Percentiles rank a stretch among this genome's conserved stretches.
Evolutionary conservation across 139 green algal species (phyloP).

Genomic region (Tetradesmus lagerheimii): DNA sequence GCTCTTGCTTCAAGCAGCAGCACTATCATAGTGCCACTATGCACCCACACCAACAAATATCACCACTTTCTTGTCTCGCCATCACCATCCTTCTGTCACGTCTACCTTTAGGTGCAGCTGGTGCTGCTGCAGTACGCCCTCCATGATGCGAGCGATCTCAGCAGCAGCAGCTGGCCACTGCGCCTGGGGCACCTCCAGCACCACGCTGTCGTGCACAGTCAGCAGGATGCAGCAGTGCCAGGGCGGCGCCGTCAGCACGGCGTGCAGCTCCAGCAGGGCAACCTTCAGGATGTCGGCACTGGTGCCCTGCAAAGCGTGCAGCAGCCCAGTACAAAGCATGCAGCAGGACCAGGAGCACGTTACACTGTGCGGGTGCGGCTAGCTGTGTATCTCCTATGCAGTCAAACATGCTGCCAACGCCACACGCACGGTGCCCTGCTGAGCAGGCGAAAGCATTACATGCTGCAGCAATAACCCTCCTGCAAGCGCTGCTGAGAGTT

Average conservation of each 20-base stretch:
- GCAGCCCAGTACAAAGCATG: neutral
- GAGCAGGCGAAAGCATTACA: too few relatives aligned
- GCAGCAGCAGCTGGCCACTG: neutral
- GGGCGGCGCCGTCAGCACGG: neutral
- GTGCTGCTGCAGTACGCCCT: neutral
- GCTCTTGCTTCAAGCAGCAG: too few relatives aligned
- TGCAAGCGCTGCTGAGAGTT: neutral
- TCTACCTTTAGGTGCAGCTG: conserved; percentile 17
- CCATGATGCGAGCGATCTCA: conserved; percentile 7
- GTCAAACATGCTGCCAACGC: too few relatives aligned
- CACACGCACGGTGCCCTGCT: too few relatives aligned
- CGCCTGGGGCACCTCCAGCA: conserved; percentile 18
- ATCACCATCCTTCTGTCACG: neutral
- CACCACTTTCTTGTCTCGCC: too few relatives aligned
- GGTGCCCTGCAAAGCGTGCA: conserved; percentile 11
- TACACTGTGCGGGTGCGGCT: neutral
- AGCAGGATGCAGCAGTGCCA: conserved; percentile 36
- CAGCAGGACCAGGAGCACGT: neutral
- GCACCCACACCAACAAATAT: neutral
- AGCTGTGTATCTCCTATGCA: too few relatives aligned
- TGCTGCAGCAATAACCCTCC: neutral
- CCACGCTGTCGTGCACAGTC: conserved; percentile 28
- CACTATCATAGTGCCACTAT: too few relatives aligned
- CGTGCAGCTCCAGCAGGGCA: conserved; percentile 16
- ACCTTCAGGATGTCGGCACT: conserved; percentile 32